Evolutionary conservation across 1,284 basidiomycete species (phyloP).

Genomic region (Xerocomus minutiporus): DNA sequence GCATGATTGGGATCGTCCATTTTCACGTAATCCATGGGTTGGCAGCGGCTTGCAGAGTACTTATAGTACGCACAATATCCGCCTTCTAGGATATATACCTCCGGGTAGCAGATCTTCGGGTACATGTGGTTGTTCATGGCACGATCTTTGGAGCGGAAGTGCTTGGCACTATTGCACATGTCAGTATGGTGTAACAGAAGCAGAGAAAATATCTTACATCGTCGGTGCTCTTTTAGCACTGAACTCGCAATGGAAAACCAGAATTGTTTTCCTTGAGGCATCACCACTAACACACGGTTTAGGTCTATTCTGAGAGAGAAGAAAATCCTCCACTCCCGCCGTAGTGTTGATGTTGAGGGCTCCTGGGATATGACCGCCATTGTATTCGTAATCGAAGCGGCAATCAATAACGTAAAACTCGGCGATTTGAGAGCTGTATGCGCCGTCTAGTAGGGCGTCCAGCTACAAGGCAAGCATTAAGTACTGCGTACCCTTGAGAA

Average conservation of each 20-base stretch:
- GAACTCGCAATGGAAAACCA: constrained; percentile 99
- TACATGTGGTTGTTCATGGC: constrained; percentile 84
- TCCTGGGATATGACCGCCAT: constrained; percentile 88
- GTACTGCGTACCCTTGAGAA: background rate
- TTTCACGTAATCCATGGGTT: constrained; percentile 78
- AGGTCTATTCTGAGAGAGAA: constrained; percentile 68
- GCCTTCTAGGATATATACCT: constrained; percentile 95
- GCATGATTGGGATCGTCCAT: constrained; percentile 93
- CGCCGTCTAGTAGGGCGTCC: constrained; percentile 70
- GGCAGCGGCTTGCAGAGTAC: constrained; percentile 62
- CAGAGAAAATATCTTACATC: constrained; percentile 56
- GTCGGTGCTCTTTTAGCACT: constrained; percentile 93
- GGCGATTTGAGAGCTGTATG: constrained; percentile 59
- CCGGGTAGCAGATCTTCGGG: constrained; percentile 92
- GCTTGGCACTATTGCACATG: constrained; percentile 66
- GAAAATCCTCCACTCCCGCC: constrained; percentile 72
- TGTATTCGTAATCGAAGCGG: constrained; percentile 95
- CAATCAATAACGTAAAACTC: constrained; percentile 89
- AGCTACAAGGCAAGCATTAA: constrained; percentile 44
- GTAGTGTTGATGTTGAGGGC: constrained; percentile 92
- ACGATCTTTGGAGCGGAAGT: constrained; percentile 87
- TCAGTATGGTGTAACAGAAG: constrained; percentile 10
- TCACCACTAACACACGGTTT: constrained; percentile 80
- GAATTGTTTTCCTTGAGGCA: constrained; percentile 67
- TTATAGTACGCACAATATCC: constrained; percentile 90